Percentiles rank a stretch among this genome's conserved stretches.
Conservation (phyloP, 257 asterid species). For the Ehretia macrophylla region DNA sequence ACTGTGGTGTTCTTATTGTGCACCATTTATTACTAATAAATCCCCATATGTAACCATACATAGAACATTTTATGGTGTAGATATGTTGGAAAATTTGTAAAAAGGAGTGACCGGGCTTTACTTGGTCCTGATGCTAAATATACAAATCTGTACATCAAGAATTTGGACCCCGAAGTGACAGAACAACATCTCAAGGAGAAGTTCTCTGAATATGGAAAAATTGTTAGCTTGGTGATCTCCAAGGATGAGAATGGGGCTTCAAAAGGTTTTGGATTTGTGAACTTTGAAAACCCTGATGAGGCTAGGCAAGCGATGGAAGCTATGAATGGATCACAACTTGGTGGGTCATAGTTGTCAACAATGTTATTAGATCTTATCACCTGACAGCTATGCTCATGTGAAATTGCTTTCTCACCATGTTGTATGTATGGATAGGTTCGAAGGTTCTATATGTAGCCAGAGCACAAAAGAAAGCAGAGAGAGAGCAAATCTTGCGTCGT, state of each 20-base stretch:
- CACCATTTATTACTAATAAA: neutral
- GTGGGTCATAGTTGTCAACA: constrained; percentile 30
- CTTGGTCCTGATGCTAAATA: constrained; percentile 33
- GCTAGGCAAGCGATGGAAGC: constrained; percentile 47
- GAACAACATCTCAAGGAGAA: constrained; percentile 36
- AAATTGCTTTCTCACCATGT: constrained; percentile 8
- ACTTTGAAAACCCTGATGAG: constrained; percentile 49
- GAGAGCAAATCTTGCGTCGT: constrained; percentile 57
- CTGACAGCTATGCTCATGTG: neutral
- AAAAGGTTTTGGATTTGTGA: constrained; percentile 56
- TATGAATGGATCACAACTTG: constrained; percentile 55
- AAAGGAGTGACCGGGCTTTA: constrained; percentile 34
- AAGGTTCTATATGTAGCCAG: constrained; percentile 72
- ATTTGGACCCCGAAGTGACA: constrained; percentile 40
- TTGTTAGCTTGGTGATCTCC: constrained; percentile 36
- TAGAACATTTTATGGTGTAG: constrained; percentile 22
- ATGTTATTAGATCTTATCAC: neutral
- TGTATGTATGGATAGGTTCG: constrained; percentile 41
- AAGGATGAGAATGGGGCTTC: constrained; percentile 42
- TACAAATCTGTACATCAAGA: constrained; percentile 46
- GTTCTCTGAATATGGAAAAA: constrained; percentile 49
- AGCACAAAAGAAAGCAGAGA: constrained; percentile 84
- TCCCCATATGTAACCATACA: neutral
- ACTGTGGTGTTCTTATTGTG: neutral
- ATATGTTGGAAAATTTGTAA: constrained; percentile 51